Evolutionary conservation across 2,329 filamentous ascomycete genomes (phyloP).

Genomic region (Pseudohalonectria lignicola): DNA sequence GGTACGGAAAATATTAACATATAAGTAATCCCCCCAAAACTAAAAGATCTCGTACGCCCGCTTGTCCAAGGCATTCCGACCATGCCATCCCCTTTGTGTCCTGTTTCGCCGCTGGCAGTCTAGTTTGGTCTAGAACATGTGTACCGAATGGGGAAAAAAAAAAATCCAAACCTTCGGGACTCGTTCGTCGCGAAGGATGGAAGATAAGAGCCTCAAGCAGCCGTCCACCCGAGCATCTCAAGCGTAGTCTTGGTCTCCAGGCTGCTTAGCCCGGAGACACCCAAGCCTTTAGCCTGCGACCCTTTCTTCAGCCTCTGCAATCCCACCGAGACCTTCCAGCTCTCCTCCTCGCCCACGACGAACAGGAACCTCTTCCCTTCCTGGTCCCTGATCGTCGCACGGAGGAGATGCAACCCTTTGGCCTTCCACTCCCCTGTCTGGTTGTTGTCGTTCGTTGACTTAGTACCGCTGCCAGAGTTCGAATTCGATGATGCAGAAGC

Average conservation of each 20-base stretch:
- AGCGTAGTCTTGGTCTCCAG: slow-evolving; percentile 43
- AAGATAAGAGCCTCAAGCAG: no score
- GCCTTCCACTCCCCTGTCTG: slow-evolving; percentile 40
- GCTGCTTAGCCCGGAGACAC: slow-evolving; percentile 43
- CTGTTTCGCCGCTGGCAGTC: no score
- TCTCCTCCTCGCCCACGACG: slow-evolving; percentile 51
- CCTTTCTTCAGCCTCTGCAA: slow-evolving; percentile 50
- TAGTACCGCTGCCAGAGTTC: slow-evolving; percentile 19
- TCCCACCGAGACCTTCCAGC: slow-evolving; percentile 56
- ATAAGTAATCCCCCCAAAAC: no score
- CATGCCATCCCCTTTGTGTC: no score
- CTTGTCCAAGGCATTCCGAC: no score
- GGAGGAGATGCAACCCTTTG: slow-evolving; percentile 49
- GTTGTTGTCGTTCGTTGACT: slow-evolving; percentile 25
- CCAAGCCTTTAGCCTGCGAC: slow-evolving; percentile 41
- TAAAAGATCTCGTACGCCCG: no score
- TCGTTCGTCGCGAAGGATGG: no score
- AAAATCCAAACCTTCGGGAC: no score
- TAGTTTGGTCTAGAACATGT: no score
- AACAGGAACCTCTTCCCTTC: slow-evolving; percentile 58
- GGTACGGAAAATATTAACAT: no score
- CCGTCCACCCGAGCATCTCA: slow-evolving; percentile 46
- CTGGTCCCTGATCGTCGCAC: slow-evolving; percentile 53
- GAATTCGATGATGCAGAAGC: slow-evolving; percentile 10
- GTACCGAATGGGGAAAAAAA: no score